Evolutionary conservation across 106 monocot genomes (phyloP), one percentile per base, ranked within the genome.

Genomic region (Dioscorea zingiberensis): DNA sequence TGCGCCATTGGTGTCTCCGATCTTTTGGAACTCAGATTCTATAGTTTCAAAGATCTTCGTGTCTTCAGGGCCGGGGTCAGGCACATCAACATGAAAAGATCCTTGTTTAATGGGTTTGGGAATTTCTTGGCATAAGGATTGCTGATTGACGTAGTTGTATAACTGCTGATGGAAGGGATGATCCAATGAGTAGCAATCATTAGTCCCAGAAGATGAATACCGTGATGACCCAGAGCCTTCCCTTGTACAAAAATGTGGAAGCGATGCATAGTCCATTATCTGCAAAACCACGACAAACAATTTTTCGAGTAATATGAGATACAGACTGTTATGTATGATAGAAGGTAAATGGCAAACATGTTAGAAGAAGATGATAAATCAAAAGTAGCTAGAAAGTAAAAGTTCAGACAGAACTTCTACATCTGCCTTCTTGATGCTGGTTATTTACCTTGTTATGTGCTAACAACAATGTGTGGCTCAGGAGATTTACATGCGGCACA

Each of bases 181-280:
- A 38, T 88, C 97, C 4, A 86, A 65, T 5, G 97, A 88, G 63
- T 72, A 92, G 76, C 97, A 92, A 48, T 75, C 71, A 54, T 83
- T 65, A 0, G 28, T 17, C 7, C 60, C 67, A 3, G 48, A 5
- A 3, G 64, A 59, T 21, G 81, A 77, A 44, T 80, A 60, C 2
- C 83, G 71, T 1, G 83, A 85, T 59, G 91, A 90, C 0, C 85
- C 84, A 5, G 95, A 82, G 63, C 84, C 81, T 73, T 80, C 83
- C 72, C 78, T 81, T 83, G 27, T 83, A 71, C 97, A 97, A 73
- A 97, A 97, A 69, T 92, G 86, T 17, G 97, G 97, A 19, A 97
- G 88, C 17, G 92, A 75, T 13, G 77, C 15, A 21, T 79, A 80
- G 60, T 97, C 91, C 83, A 97, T 97, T 62, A 92, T 74, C 97